phyloP scores from a whole-genome alignment of 148 eudicot genomes.

The Chenopodium album region DNA sequence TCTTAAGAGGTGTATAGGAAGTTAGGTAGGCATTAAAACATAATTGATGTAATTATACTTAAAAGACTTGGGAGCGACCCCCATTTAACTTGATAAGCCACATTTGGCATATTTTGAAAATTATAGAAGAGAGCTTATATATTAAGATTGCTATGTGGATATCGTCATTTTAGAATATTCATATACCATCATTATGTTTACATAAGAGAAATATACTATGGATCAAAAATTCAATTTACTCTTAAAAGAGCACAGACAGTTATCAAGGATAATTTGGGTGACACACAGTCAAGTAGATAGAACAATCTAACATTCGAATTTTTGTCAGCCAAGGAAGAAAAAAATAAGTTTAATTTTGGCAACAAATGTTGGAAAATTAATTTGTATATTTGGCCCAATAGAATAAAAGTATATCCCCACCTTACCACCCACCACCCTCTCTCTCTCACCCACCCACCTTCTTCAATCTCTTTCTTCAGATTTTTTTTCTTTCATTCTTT shows the following conservation, averaged over 20 bases:
- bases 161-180: neutral
- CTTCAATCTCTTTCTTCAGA: too few relatives aligned
- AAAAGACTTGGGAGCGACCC: neutral
- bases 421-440: too few relatives aligned
- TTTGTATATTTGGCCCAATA: neutral
- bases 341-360: neutral
- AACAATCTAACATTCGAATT: neutral
- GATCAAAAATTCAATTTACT: too few relatives aligned
- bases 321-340: too few relatives aligned
- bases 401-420: neutral
- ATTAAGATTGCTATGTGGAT: neutral
- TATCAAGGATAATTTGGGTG: neutral
- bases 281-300: neutral
- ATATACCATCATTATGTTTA: neutral
- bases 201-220: too few relatives aligned
- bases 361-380: neutral
- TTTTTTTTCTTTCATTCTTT: constrained; percentile 1
- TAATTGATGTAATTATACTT: constrained; percentile 1
- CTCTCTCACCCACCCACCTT: neutral
- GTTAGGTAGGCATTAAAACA: neutral
- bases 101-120: neutral
- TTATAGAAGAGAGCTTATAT: neutral
- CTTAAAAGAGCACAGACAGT: neutral
- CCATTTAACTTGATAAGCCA: too few relatives aligned
- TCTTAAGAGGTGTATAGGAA: constrained; percentile 8